Evolutionary conservation across 2,329 filamentous ascomycete species (phyloP).

Genomic region (Cladosporium colombiae): DNA sequence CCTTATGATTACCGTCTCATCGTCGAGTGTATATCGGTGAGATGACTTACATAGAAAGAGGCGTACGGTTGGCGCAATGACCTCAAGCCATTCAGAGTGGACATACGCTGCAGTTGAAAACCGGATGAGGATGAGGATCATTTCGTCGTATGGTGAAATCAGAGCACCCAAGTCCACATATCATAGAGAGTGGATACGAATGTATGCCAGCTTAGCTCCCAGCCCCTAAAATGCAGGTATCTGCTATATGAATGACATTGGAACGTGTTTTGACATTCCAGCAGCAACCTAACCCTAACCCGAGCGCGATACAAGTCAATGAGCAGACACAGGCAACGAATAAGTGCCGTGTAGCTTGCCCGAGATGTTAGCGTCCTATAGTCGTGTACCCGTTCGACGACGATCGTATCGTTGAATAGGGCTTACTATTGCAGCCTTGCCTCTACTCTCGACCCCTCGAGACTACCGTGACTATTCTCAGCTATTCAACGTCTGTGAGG

Average conservation of each 20-base stretch:
- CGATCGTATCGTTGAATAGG: not conserved
- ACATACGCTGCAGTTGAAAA: too few relatives aligned
- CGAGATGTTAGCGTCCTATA: not conserved
- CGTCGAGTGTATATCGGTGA: not conserved
- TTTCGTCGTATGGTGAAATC: not conserved
- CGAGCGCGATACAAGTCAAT: not conserved
- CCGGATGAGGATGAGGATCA: not conserved
- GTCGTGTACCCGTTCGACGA: not conserved
- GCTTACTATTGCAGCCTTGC: not conserved
- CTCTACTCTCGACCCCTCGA: not conserved
- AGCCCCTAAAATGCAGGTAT: not conserved
- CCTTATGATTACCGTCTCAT: not conserved
- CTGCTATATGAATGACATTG: not conserved
- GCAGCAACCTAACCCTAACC: not conserved
- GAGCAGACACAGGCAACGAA: not conserved
- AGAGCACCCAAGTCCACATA: not conserved
- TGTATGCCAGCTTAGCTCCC: not conserved
- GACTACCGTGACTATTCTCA: not conserved
- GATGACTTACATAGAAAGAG: not conserved
- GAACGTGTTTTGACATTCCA: not conserved
- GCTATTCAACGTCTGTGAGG: not conserved
- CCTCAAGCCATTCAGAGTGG: not conserved
- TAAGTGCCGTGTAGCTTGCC: not conserved
- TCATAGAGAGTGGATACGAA: not conserved
- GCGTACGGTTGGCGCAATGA: not conserved